Conservation (phyloP, 306 rosid genomes). For the Rosa rugosa region DNA sequence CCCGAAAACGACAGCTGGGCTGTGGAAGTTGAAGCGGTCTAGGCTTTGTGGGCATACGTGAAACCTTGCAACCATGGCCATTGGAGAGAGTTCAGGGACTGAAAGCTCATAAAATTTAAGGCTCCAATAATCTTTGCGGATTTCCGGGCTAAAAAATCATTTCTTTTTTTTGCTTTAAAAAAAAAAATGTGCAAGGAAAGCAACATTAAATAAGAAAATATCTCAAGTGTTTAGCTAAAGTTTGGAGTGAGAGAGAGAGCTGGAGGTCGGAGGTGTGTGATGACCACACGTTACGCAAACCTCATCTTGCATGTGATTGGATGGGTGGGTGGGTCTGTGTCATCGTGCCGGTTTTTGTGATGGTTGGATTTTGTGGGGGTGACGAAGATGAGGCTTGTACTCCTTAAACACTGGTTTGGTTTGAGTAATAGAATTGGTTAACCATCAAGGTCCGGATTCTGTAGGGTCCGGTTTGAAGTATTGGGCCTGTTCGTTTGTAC, state of each 20-base stretch:
- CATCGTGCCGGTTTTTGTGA: slow-evolving; percentile 31
- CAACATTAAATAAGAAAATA: background rate
- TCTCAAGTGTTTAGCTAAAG: fast-evolving
- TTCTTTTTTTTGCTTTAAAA: background rate
- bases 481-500: no score
- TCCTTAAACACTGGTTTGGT: background rate
- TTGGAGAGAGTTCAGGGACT: slow-evolving; percentile 14
- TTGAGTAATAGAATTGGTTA: background rate
- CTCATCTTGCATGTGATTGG: slow-evolving; percentile 38
- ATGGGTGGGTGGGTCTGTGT: slow-evolving; percentile 36
- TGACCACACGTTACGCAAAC: slow-evolving; percentile 91
- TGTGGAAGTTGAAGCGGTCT: slow-evolving; percentile 32
- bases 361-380: background rate
- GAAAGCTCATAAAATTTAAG: background rate
- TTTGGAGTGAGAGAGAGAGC: background rate
- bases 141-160: background rate
- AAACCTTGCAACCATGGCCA: slow-evolving; percentile 56
- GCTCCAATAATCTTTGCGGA: slow-evolving; percentile 7
- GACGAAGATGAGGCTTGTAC: slow-evolving; percentile 1
- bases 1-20: slow-evolving; percentile 25
- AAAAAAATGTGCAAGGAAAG: background rate
- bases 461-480: background rate
- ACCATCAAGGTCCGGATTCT: background rate
- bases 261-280: slow-evolving; percentile 46
- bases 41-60: slow-evolving; percentile 54